Base-by-base conservation (phyloP, 345 rosid genomes). In the Crucihimalaya himalaica region DNA sequence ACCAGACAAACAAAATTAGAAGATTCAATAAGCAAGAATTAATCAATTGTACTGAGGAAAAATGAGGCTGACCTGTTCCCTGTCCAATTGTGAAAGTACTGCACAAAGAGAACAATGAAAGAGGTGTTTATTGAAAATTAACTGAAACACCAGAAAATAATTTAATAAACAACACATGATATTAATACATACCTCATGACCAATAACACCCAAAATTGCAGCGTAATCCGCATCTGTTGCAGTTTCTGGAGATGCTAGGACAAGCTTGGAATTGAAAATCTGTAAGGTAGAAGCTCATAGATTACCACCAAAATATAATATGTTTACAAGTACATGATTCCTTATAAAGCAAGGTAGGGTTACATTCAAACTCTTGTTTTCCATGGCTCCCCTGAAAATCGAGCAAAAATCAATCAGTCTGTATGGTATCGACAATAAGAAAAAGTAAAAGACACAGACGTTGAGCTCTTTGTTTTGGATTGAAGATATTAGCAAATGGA, bases 31-130 rank as follows among this genome's bases (percentile, higher is more conserved):
- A 35, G 29, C 45, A 68, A 47, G 32, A 45, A 67, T 8, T 12
- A 74, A 71, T 34, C 52, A 53, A 2, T 12, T 23, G 27, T 8
- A 68, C n/a, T n/a, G n/a, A 28, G 40, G 56, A 61, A 68, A 21
- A 9, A 40, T 18, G 64, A 52, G 69, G 60, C 78, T 78, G 81
- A 93, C 99, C 99, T 95, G 88, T 92, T 90, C 73, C 99, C 99
- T 60, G 99, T 96, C 99, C 99, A 96, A 79, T 96, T 96, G 89
- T 96, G 98, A 83, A 96, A 96, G 80, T 92, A 96, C 99, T 96
- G 88, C 89, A 86, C 35, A 66, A 40, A 76, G 29, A 81, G 27
- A 58, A 62, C 63, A 79, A 72, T 59, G 29, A 45, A 72, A 75
- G 69, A 43, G 21, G 61, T 35, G 35, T 68, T 84, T 56, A 78